Conservation (phyloP, 768 basidiomycete species). For the Suillus ampliporus region DNA sequence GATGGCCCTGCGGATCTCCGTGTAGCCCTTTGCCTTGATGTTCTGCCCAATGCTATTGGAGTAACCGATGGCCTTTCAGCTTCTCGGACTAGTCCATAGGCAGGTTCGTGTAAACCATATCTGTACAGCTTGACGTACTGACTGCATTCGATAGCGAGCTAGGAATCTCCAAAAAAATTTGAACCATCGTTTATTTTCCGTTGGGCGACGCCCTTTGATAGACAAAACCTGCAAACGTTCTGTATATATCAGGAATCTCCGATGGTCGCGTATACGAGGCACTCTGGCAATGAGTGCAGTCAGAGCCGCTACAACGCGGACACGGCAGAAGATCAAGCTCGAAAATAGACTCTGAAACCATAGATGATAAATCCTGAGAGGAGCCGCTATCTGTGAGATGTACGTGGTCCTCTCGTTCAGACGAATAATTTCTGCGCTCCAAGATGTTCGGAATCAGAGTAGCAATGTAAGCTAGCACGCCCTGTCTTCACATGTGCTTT, state of each 20-base stretch:
- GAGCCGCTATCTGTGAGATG: neutral
- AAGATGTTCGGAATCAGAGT: neutral
- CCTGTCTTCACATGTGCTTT: too few species aligned
- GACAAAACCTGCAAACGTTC: too few species aligned
- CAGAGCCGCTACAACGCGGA: conserved; percentile 61
- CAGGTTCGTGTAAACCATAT: conserved; percentile 45
- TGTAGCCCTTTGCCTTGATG: conserved; percentile 43
- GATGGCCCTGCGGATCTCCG: conserved; percentile 41
- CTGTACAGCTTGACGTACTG: neutral
- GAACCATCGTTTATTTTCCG: too few species aligned
- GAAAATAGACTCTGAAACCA: neutral
- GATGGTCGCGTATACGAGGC: conserved; percentile 71
- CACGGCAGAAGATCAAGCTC: conserved; percentile 23
- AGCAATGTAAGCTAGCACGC: neutral
- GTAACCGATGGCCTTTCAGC: conserved; percentile 74
- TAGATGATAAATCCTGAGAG: neutral
- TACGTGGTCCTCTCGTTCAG: too few species aligned
- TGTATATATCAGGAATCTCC: too few species aligned
- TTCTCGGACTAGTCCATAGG: conserved; percentile 81
- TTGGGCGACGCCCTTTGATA: too few species aligned
- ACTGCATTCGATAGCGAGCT: conserved; percentile 50
- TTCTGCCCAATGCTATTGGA: conserved; percentile 69
- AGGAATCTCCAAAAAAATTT: too few species aligned
- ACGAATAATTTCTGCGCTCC: neutral
- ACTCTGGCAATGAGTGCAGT: conserved; percentile 61